phyloP scores from a whole-genome alignment of 805 yeast species.

The Metschnikowia sp. region DNA sequence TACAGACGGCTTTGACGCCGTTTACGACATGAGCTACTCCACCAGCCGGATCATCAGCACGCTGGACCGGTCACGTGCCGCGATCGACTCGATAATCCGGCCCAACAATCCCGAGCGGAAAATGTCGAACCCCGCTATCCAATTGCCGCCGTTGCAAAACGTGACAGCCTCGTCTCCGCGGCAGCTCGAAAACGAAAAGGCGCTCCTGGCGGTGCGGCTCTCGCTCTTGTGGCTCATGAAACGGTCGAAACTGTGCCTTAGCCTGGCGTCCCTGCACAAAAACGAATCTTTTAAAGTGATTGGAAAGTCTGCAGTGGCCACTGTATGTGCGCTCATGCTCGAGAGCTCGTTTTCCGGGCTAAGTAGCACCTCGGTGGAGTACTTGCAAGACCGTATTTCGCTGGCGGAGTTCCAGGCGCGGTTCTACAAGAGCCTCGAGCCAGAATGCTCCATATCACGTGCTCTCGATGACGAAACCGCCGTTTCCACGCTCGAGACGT shows the following conservation, averaged over 20 bases:
- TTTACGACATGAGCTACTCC: conserved; percentile 33
- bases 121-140: conserved; percentile 3
- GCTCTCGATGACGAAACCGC: conserved; percentile 50
- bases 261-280: conserved; percentile 33
- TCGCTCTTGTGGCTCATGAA: conserved; percentile 38
- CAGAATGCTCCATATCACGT: conserved; percentile 27
- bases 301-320: conserved; percentile 54
- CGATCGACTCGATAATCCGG: conserved; percentile 46
- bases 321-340: conserved; percentile 58
- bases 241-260: conserved; percentile 60
- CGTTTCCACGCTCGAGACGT: conserved; percentile 50
- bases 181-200: conserved; percentile 9
- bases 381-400: conserved; percentile 45
- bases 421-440: conserved; percentile 47
- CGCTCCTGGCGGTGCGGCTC: conserved; percentile 7
- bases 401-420: conserved; percentile 40
- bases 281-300: conserved; percentile 43
- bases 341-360: conserved; percentile 59
- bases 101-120: conserved; percentile 23
- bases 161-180: neutral
- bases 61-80: conserved; percentile 42
- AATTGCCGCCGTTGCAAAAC: conserved; percentile 13
- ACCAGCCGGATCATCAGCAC: conserved; percentile 25
- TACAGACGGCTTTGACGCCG: conserved; percentile 33
- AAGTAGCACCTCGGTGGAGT: conserved; percentile 52